Base-by-base conservation (phyloP, 805 yeast genomes). In the Deakozyma indianensis region DNA sequence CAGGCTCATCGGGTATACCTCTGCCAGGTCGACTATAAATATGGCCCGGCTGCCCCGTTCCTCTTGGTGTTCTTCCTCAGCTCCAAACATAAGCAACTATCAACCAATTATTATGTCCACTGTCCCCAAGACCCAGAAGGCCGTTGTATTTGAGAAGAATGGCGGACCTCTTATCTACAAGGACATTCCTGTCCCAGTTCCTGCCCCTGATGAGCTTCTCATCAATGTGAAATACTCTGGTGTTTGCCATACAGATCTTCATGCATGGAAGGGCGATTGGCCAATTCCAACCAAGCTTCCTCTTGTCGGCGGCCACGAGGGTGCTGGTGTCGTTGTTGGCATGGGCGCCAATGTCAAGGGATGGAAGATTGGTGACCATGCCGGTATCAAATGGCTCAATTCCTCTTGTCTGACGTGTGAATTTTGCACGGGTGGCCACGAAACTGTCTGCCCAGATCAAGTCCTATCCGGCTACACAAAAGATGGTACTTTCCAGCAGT, bases 261-360 rank as follows among this genome's bases (percentile, higher is more conserved):
- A 86, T 70, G 94, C 94, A 46, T 83, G 92, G 88, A 77, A 82
- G 62, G 94, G 94, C 59, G 95, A 86, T 68, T 85, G 94, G 94
- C 92, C 94, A 43, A 69, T 81, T 63, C 75, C 67, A 51, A 75
- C 80, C 53, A 80, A 79, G 61, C 69, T 80, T 49, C 90, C 92
- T 22, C 68, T 82, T 54, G 87, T 83, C 43, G 92, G 92, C 52
- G 94, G 94, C 56, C 94, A 83, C 67, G 94, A 83, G 67, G 94
- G 92, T 68, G 88, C 90, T 24, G 94, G 94, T 61, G 74, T 75
- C 45, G 92, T 83, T 53, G 92, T 83, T 49, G 88, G 80, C 50
- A 70, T 73, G 59, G 94, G 94, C 53, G 67, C 68, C 42, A 70
- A 73, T 55, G 94, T 84, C 48, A 67, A 62, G 46, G 79, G 79